A percentile compares a stretch with the other conserved stretches of the same genome.
Evolutionary conservation across 2,329 filamentous ascomycete genomes (phyloP).

Genomic region (Chalaropsis ovoidea): DNA sequence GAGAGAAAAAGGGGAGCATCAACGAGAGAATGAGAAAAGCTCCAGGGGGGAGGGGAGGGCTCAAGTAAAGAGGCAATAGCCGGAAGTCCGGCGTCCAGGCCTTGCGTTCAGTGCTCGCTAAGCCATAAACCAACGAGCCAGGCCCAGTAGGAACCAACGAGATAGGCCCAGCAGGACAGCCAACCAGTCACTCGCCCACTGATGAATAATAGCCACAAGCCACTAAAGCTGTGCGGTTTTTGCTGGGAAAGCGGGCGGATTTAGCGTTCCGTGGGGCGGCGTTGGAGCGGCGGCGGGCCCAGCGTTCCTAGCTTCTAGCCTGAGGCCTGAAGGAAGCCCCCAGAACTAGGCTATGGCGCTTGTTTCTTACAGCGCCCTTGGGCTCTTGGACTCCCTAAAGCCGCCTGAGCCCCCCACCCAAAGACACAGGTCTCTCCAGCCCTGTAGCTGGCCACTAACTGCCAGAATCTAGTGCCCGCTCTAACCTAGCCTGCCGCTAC

Average conservation of each 20-base stretch:
- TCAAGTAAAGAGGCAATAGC: constrained; percentile 3
- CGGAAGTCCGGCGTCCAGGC: not conserved
- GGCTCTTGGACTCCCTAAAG: not conserved
- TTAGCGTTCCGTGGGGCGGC: not conserved
- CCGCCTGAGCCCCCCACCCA: not conserved
- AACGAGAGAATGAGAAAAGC: constrained; percentile 8
- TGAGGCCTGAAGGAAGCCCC: not conserved
- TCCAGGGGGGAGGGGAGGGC: not conserved
- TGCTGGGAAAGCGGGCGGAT: not conserved
- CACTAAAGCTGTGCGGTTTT: no score
- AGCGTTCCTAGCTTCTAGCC: not conserved
- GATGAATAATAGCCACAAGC: no score
- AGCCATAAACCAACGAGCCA: not conserved
- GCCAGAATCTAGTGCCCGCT: not conserved
- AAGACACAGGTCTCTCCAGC: not conserved
- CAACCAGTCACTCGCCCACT: no score
- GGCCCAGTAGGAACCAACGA: not conserved
- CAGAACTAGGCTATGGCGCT: not conserved
- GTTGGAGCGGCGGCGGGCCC: not conserved
- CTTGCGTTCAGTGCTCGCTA: not conserved
- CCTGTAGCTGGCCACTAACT: not conserved
- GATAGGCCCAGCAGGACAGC: no score
- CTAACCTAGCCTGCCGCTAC: not conserved
- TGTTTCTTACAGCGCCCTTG: not conserved
- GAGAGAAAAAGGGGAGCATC: constrained; percentile 13